These are phyloP conservation scores for Pseudogymnoascus sp. DNA, from an alignment of 2,329 filamentous ascomycete genomes.

Conservation along the genomic window DNA sequence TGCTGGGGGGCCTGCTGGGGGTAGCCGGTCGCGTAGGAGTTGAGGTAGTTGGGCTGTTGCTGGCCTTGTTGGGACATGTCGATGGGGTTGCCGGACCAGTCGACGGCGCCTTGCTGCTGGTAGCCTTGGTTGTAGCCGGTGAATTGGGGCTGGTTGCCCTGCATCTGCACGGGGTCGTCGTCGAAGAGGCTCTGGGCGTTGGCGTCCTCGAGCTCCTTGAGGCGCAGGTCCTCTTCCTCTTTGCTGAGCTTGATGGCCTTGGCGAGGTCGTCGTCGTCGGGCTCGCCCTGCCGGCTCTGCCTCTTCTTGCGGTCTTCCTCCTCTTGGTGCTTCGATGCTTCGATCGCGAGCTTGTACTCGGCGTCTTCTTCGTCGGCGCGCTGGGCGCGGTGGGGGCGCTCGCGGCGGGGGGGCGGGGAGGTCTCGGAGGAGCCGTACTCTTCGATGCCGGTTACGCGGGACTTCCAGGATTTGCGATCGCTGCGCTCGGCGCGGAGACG, in stretches of 20 bases:
- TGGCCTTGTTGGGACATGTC: conserved; percentile 59
- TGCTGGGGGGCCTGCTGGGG: conserved; percentile 21
- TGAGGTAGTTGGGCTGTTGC: conserved; percentile 62
- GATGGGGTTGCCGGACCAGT: conserved; percentile 95
- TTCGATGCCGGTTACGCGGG: conserved; percentile 85
- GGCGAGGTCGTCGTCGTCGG: conserved; percentile 77
- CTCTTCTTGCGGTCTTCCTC: conserved; percentile 80
- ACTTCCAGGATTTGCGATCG: conserved; percentile 94
- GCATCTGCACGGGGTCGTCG: conserved; percentile 51
- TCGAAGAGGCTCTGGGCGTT: conserved; percentile 88
- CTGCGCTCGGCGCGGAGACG: conserved; percentile 80
- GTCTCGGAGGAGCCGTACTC: conserved; percentile 52
- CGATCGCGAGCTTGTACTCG: conserved; percentile 82
- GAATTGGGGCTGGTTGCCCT: conserved; percentile 56
- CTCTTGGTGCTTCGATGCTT: conserved; percentile 90
- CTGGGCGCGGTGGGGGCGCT: conserved; percentile 41
- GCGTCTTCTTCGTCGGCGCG: conserved; percentile 73
- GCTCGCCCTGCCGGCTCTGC: conserved; percentile 45
- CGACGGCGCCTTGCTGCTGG: conserved; percentile 90
- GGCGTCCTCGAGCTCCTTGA: conserved; percentile 75
- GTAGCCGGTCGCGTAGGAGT: conserved; percentile 48
- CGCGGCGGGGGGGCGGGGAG: conserved; percentile 35
- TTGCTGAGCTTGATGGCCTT: conserved; percentile 94
- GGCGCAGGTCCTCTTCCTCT: conserved; percentile 85
- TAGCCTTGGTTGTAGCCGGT: conserved; percentile 96